Evolutionary conservation across 2,329 filamentous ascomycete species (phyloP), one percentile per base, ranked within the genome.

Genomic region (Aspergillus novoparasiticus): DNA sequence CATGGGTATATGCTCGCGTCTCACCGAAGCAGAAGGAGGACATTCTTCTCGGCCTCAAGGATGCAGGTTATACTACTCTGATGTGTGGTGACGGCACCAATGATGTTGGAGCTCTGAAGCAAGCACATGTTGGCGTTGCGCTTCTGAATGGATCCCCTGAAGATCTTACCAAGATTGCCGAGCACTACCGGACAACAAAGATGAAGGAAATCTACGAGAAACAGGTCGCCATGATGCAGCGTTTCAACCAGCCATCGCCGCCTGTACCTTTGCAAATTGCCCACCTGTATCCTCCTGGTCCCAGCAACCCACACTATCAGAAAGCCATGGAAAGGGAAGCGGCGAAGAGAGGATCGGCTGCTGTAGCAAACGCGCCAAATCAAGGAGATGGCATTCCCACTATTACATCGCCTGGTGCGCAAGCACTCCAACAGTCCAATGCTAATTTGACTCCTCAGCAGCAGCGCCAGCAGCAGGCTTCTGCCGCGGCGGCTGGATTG

Each of bases 171-270:
- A 93, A 90, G 76, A 99, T 99, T 71, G 90, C 91, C 30, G 95
- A 98, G 75, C 94, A 99, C 79, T 90, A 91, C 73, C 90, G 95
- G 71, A 96, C 93, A 78, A 96, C 90, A 46, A 96, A 93, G 85
- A 96, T 99, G 92, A 98, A 97, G 85, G 94, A 97, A 68, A 87
- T 99, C 68, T 99, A 99, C 77, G 93, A 98, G 82, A 98, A 99
- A 84, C 95, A 99, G 78, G 86, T 91, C 61, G 84, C 89, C 54
- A 85, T 99, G 77, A 97, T 99, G 92, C 87, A 90, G 75, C 88
- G 94, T 67, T 99, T 98, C 86, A 97, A 96, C 77, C 94, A 97
- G 78, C 92, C 94, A 16, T 78, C 88, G 1, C 95, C 95, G n/a
- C 95, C 95, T 0, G 91, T 98, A 1, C 95, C 95, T n/a, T 82